Evolutionary conservation across 169 alveolate genomes (phyloP).

Genomic region (Plasmodium knowlesi): DNA sequence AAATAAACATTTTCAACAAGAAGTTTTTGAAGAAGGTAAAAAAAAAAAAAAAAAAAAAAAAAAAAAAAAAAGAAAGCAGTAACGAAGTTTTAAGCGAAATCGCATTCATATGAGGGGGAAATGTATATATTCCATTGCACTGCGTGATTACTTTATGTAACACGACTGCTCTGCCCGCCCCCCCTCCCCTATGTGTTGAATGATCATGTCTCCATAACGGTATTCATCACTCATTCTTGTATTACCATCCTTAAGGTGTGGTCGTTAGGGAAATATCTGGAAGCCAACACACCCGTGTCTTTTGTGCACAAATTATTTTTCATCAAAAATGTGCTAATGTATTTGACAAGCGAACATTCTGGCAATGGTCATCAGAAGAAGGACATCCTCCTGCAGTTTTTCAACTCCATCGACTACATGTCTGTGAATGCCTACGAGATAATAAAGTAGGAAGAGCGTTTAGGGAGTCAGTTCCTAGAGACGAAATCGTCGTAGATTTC

Average conservation of each 20-base stretch:
- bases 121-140: neutral
- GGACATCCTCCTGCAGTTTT: constrained; percentile 28
- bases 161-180: no score
- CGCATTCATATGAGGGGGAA: neutral
- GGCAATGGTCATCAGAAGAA: constrained; percentile 30
- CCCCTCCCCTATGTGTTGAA: neutral
- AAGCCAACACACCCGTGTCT: constrained; percentile 60
- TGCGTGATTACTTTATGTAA: neutral
- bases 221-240: neutral
- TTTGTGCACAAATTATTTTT: constrained; percentile 61
- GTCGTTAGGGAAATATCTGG: constrained; percentile 56
- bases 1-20: constrained; percentile 60
- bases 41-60: constrained; percentile 16
- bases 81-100: no score
- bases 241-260: constrained; percentile 17
- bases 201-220: neutral
- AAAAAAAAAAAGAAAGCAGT: constrained; percentile 1
- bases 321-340: constrained; percentile 44
- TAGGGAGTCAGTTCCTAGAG: neutral
- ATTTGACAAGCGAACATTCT: constrained; percentile 55
- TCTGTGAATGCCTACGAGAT: constrained; percentile 57
- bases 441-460: constrained; percentile 8
- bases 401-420: constrained; percentile 68
- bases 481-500: neutral
- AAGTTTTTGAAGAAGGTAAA: constrained; percentile 64